Base-by-base conservation (phyloP, 768 basidiomycete species). In the Fomitopsis serialis region DNA sequence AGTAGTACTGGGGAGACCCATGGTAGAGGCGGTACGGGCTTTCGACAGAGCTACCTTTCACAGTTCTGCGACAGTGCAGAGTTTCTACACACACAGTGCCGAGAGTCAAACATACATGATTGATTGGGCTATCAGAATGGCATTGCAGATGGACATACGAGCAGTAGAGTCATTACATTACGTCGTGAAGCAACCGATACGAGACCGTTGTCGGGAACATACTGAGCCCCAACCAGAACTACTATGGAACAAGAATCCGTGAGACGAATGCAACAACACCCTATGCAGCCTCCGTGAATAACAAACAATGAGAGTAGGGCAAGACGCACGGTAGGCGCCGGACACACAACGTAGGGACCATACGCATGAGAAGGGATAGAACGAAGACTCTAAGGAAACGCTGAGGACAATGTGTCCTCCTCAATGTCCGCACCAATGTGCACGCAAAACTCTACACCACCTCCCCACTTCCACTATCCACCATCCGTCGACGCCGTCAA, bases 221-320 rank as follows among this genome's bases (percentile, higher is more conserved):
- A 40, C 37, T 5, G 19, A 40, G 15, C 34, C 34, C 9, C 15
- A 35, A 40, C 37, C 37, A 40, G 34, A 49, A 40, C 24, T 36
- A 36, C 34, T 40, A 49, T 37, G 8, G 34, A 27, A 23, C 34
- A 36, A 40, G 42, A 53, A 24, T 40, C n/a, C 25, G 34, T 42
- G 27, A 48, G 40, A 49, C 37, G 43, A 42, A 29, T 51, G 50
- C 50, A 51, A 51, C 50, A 51, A 51, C 50, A 51, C 15, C 50
- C 50, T 42, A 22, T 12, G 43, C 50, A 36, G n/a, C 4, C 50
- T 34, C 50, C 27, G 19, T 29, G 32, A 49, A 40, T 17, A 15
- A 25, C 19, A 48, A 32, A 44, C n/a, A 34, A n/a, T 22, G 12
- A 19, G 48, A 42, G 19, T 46, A 24, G 25, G 22, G 46, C 48